Base-by-base conservation (phyloP, 1,284 basidiomycete genomes). In the Tremellales sp. region DNA sequence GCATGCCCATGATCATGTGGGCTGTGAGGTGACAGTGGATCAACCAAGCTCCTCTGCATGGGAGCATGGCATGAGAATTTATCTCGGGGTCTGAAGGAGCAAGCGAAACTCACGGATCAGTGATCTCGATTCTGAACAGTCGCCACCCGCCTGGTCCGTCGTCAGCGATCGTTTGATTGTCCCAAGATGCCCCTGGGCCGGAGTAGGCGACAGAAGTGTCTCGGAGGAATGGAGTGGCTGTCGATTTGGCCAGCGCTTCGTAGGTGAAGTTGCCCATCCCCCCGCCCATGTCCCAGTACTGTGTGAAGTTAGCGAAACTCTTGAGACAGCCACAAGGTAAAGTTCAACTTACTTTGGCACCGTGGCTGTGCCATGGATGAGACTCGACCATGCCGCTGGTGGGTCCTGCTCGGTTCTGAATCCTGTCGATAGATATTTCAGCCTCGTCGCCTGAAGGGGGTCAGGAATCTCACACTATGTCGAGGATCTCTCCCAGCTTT, bases 271-370 rank as follows among this genome's bases (percentile, higher is more conserved):
- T 44, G 18, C 47, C 51, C 7, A 25, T 29, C 4, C 47, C 51
- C 3, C n/a, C 22, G n/a, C 42, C 47, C 47, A 53, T 53, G 27
- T 53, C 47, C 51, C 51, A 53, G 26, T 53, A 53, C 39, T 47
- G 33, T 8, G 13, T 25, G 32, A 28, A 36, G 40, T 18, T 16
- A 29, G 24, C 5, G 19, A 8, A 13, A 29, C n/a, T 12, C 19
- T 13, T 29, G 25, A 10, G 19, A 16, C 32, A 22, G 26, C 8
- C 31, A 21, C 12, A 5, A 32, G 16, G 22, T n/a, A 27, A 10
- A 22, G 32, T 13, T 10, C 10, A 16, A 24, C 47, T 18, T 39
- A 40, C 48, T 41, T 52, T 53, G 12, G 26, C 31, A 14, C 51
- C 51, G 25, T 53, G 51, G 8, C 33, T 19, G 35, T 53, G 51